Evolutionary conservation across 225 moss, liverwort and hornwort genomes (phyloP), one percentile per base, ranked within the genome.

Genomic region (Polytrichum commune): DNA sequence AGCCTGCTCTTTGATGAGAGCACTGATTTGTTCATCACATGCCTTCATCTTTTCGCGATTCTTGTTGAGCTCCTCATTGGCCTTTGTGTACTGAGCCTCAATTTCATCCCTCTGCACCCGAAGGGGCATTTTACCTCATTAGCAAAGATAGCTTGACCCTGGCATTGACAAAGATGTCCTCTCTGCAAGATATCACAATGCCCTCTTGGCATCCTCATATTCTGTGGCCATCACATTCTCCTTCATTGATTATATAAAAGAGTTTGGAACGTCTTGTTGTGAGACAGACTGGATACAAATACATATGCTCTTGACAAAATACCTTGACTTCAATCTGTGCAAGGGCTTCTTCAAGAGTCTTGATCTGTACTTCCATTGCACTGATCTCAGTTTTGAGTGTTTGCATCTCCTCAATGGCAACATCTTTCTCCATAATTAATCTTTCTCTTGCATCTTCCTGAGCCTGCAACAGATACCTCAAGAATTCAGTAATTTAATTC

Each of bases 371-470:
- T 53, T 87, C 78, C 70, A 83, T 71, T 33, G 90, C 73, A 22
- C 72, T 67, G 56, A 93, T 75, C 76, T 91, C 91, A 22, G 82
- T 80, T 81, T 90, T 90, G 46, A 99, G 75, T 27, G 80, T 72
- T 68, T 79, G 80, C 84, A 91, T 90, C 80, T 99, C 98, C 68
- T 99, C 91, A 8, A 91, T 72, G 13, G 85, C 90, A 78, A 85
- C 83, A 69, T 99, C 98, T 77, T 89, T 99, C 78, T 95, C 98
- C 86, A 99, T 80, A 27, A 84, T 73, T 71, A 99, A 71, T 71
- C 95, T 86, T 79, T 99, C 98, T 75, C 85, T 83, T 70, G 85
- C 92, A 72, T 93, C 92, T 79, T 99, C 98, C 74, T 84, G 88
- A 58, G 84, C 83, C 97, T 97, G 77, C 54, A 80, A 28, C 24